phyloP scores from a whole-genome alignment of 768 basidiomycete species.

The Hydnomerulius pinastri region DNA sequence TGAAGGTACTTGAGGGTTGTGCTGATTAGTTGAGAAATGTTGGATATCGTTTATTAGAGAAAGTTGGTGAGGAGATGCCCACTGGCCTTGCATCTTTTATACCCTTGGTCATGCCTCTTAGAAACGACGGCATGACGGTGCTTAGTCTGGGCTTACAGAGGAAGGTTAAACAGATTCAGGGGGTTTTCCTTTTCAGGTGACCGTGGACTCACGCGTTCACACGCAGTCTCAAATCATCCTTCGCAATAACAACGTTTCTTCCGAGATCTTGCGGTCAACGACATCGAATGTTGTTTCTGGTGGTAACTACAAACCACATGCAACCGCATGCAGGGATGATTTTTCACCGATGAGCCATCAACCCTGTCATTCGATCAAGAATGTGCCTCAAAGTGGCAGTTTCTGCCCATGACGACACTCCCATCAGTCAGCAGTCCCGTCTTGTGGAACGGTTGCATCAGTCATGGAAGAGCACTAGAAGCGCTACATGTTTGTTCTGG shows the following conservation, averaged over 20 bases:
- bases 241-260: background rate
- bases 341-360: background rate
- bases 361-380: background rate
- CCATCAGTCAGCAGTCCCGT: background rate
- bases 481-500: background rate
- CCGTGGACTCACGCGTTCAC: slow-evolving; percentile 24
- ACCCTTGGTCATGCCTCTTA: slow-evolving; percentile 3
- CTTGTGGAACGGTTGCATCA: background rate
- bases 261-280: background rate
- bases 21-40: slow-evolving; percentile 5
- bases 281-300: no score
- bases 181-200: slow-evolving; percentile 25
- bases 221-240: slow-evolving; percentile 9
- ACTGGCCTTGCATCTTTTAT: slow-evolving; percentile 24
- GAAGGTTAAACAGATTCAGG: slow-evolving; percentile 11
- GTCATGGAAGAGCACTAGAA: background rate
- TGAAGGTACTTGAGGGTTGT: background rate
- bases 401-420: background rate
- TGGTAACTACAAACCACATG: background rate
- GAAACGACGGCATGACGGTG: background rate
- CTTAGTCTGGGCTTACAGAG: slow-evolving; percentile 10
- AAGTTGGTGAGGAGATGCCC: background rate
- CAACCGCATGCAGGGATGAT: background rate
- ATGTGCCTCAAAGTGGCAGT: background rate
- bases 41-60: background rate